These are phyloP conservation scores for Corymbia calophylla DNA, from an alignment of 441 rosid genomes.

Conservation along the genomic window DNA sequence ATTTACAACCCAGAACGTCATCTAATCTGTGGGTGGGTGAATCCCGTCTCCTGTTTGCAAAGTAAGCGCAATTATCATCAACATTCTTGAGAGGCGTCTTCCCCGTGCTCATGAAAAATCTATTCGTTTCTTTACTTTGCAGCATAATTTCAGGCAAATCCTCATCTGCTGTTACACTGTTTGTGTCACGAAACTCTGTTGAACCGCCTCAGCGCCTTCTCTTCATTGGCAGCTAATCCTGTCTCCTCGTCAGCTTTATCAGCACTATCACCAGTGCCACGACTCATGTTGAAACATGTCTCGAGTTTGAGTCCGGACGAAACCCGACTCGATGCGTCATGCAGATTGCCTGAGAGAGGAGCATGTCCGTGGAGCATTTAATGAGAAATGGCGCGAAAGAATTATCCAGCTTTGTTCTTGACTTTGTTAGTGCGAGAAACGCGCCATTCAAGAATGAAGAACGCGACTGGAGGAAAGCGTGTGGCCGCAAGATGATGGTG, in stretches of 20 bases:
- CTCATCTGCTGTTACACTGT: conserved; percentile 14
- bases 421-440: too few relatives aligned
- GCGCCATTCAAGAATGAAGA: too few relatives aligned
- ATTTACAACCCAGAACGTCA: background rate
- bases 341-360: too few relatives aligned
- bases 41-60: background rate
- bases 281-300: background rate
- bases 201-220: conserved; percentile 72
- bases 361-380: too few relatives aligned
- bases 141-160: conserved; percentile 6
- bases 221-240: conserved; percentile 61
- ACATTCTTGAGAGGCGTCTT: background rate
- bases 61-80: conserved; percentile 3
- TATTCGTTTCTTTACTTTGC: background rate
- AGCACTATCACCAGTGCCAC: conserved; percentile 15
- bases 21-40: background rate
- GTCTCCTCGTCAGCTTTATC: conserved; percentile 31
- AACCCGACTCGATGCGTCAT: too few relatives aligned
- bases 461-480: too few relatives aligned
- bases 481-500: too few relatives aligned
- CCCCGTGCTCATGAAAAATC: conserved; percentile 14
- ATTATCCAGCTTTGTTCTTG: too few relatives aligned
- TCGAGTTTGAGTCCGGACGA: too few relatives aligned
- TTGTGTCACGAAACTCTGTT: conserved; percentile 55
- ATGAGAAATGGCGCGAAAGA: too few relatives aligned